phyloP scores from a whole-genome alignment of 306 rosid species.

The Inga leiocalycina region DNA sequence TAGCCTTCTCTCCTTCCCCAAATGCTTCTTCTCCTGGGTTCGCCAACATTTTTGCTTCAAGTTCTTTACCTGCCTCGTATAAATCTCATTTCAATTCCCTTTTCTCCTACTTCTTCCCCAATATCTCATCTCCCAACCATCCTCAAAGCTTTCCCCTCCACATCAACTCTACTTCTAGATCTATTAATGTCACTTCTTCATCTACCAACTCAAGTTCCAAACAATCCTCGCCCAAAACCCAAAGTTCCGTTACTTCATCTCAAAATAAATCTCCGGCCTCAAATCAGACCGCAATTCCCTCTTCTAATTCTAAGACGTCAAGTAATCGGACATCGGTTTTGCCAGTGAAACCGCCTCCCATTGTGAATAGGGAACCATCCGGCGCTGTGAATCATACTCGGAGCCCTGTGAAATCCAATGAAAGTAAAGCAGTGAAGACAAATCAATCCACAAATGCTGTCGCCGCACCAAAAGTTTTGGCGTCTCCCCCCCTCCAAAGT shows the following conservation, averaged over 20 bases:
- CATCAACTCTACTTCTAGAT: conserved; percentile 50
- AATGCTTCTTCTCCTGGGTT: conserved; percentile 67
- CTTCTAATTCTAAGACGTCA: conserved; percentile 3
- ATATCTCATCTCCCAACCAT: conserved; percentile 32
- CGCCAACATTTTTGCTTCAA: conserved; percentile 47
- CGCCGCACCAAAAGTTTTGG: conserved; percentile 21
- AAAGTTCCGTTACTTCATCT: conserved; percentile 4
- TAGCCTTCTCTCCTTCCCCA: conserved; percentile 67
- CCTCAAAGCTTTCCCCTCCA: conserved; percentile 23
- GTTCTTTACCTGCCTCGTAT: conserved; percentile 4
- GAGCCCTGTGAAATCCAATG: conserved; percentile 13
- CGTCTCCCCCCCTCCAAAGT: conserved; percentile 4
- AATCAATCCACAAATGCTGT: conserved; percentile 43
- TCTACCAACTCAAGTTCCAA: conserved; percentile 22
- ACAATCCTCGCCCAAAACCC: conserved; percentile 29
- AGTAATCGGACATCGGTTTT: background rate
- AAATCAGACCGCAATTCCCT: conserved; percentile 28
- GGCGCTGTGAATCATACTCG: conserved; percentile 29
- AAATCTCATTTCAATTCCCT: conserved; percentile 59
- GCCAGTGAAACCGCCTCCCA: conserved; percentile 31
- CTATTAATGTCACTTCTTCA: conserved; percentile 49
- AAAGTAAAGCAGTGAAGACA: conserved; percentile 23
- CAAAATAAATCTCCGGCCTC: conserved; percentile 22
- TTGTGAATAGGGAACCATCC: conserved; percentile 25
- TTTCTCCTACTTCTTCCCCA: conserved; percentile 57